A percentile compares a stretch with the other conserved stretches of the same genome.
phyloP scores from a whole-genome alignment of 2,329 filamentous ascomycete genomes.

The Neonectria sp. region DNA sequence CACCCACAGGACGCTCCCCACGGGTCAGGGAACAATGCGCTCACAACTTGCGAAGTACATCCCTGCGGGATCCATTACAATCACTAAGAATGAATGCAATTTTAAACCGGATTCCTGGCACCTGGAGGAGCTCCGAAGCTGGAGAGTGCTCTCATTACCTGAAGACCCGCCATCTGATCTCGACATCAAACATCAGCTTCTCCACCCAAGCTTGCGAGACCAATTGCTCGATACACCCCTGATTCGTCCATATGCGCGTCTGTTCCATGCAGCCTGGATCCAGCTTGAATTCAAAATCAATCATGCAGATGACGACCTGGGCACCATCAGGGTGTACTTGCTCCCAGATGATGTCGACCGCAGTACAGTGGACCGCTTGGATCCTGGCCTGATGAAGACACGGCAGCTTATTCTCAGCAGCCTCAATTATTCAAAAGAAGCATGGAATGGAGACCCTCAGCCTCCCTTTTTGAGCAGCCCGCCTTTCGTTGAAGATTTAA shows the following conservation, averaged over 20 bases:
- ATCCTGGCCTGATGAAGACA: slow-evolving; percentile 59
- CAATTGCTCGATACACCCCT: slow-evolving; percentile 46
- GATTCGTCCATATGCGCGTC: slow-evolving; percentile 43
- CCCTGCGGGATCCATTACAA: slow-evolving; percentile 57
- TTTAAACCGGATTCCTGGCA: slow-evolving; percentile 34
- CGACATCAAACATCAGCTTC: slow-evolving; percentile 1
- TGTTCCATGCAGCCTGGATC: slow-evolving; percentile 60
- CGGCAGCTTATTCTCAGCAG: slow-evolving; percentile 64
- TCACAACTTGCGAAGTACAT: slow-evolving; percentile 51
- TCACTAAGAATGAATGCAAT: slow-evolving; percentile 43
- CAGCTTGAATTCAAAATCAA: slow-evolving; percentile 57
- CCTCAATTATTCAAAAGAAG: slow-evolving; percentile 69
- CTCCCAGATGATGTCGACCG: slow-evolving; percentile 77
- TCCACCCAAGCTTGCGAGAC: slow-evolving; percentile 45
- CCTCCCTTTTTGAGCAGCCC: slow-evolving; percentile 27
- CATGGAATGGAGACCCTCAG: slow-evolving; percentile 67
- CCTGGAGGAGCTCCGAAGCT: slow-evolving; percentile 35
- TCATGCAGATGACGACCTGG: slow-evolving; percentile 34
- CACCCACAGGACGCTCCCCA: slow-evolving; percentile 4
- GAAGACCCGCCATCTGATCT: slow-evolving; percentile 30
- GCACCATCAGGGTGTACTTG: slow-evolving; percentile 70
- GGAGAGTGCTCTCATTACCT: slow-evolving; percentile 48
- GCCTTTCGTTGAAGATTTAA: slow-evolving; percentile 8
- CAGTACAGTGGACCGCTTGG: slow-evolving; percentile 64
- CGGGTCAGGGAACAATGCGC: slow-evolving; percentile 32